These are phyloP conservation scores for Penicillium dipodomyicola DNA, from an alignment of 495 filamentous ascomycete genomes.

Conservation along the genomic window DNA sequence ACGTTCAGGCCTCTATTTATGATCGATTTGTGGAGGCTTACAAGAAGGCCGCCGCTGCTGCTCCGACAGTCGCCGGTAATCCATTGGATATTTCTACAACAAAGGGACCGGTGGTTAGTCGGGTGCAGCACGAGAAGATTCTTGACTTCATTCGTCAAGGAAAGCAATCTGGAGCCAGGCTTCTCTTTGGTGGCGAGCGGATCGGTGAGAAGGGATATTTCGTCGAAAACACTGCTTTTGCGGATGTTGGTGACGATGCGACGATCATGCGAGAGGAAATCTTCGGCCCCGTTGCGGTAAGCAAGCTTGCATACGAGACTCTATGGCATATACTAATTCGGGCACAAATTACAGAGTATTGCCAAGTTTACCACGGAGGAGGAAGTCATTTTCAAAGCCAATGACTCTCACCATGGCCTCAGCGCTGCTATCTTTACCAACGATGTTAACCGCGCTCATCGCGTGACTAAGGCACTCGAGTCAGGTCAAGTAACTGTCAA, in stretches of 20 bases:
- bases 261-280: constrained; percentile 50
- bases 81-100: constrained; percentile 68
- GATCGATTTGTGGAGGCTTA: constrained; percentile 48
- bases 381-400: constrained; percentile 77
- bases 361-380: constrained; percentile 71
- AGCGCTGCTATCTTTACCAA: constrained; percentile 79
- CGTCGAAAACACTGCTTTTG: constrained; percentile 50
- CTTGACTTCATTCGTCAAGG: constrained; percentile 73
- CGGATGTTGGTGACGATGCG: constrained; percentile 37
- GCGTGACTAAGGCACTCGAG: constrained; percentile 74
- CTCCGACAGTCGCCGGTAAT: constrained; percentile 59
- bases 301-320: not conserved
- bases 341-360: constrained; percentile 21
- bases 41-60: constrained; percentile 13
- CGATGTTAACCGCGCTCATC: constrained; percentile 71
- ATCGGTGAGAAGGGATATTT: constrained; percentile 44
- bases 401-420: constrained; percentile 81
- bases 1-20: constrained; percentile 55
- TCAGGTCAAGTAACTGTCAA: constrained; percentile 52
- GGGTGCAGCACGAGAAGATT: constrained; percentile 79
- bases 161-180: constrained; percentile 70
- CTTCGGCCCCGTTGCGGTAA: constrained; percentile 48
- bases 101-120: constrained; percentile 83
- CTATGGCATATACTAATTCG: not conserved
- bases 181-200: constrained; percentile 66